Evolutionary conservation across 148 eudicot genomes (phyloP), one percentile per base, ranked within the genome.

Genomic region (Rhododendron ovatum): DNA sequence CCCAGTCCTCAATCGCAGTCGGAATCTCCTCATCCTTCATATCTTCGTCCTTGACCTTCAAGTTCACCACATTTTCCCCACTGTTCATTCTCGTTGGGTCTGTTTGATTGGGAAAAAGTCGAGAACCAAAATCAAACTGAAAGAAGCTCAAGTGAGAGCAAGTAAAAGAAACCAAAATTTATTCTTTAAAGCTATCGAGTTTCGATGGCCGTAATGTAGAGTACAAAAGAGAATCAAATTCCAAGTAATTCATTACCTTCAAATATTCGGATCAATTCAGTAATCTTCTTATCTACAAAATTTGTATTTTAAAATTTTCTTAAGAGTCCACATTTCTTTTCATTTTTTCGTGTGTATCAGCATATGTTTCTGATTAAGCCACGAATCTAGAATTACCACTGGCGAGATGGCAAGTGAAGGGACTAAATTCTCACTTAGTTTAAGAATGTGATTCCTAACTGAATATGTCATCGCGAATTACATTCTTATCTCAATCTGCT

Each of bases 1-100:
- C 94, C 41, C 69, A 37, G 57, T 89, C 93, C 8, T 88, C 92
- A 2, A 20, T 37, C 7, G 50, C 57, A 33, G 15, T 33, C 12
- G 0, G 75, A 4, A 26, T 69, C 75, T 69, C 75, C 26, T 87
- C 89, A 35, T 81, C 84, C 37, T 84, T 88, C 18, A 69, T 69
- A 7, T 69, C 75, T 69, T 28, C 59, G 20, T 81, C 82, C 24
- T 87, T 91, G 0, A 73, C 37, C 82, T 86, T 89, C 83, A 85
- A 75, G 12, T 88, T 80, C 53, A 39, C 71, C 48, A 65, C 82
- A 39, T 10, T 5, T 61, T 61, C 28, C 26, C 43, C 53, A 15
- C 41, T 41, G 50, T 39, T 75, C 79, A 24, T 28, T 39, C 43
- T 75, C 48, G 4, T 75, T 18, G 79, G 45, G n/a, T 75, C 79